Evolutionary conservation across 1,284 basidiomycete genomes (phyloP), one percentile per base, ranked within the genome.

Genomic region (Ustilago crameri): DNA sequence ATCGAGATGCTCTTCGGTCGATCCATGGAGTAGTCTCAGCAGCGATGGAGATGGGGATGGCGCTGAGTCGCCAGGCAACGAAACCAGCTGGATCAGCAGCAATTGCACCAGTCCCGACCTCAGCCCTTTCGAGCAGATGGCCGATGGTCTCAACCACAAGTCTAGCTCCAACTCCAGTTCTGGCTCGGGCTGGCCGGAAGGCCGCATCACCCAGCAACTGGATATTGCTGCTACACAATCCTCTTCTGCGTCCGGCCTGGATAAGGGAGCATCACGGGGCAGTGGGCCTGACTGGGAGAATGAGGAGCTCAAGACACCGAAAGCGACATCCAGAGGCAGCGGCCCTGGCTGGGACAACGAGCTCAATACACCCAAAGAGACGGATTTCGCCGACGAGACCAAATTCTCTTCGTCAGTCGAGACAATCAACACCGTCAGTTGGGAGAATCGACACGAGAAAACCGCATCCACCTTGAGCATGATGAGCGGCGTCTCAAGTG

Each of bases 1-100:
- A 2, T 75, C 68, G 34, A 68, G 68, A 40, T 75, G 73, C 64
- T 75, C 73, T 2, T 71, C 63, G 37, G 58, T 71, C 10, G 73
- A 75, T 22, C 73, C 73, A 2, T 75, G 73, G 73, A 74, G 72
- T 45, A 54, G 56, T 53, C 56, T 71, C 15, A 71, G 63, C 73
- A 75, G 73, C 49, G 67, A 70, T n/a, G 71, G 62, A n/a, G 61
- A 68, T n/a, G 54, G 56, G 5, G 68, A 65, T 9, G 72, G 60
- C 32, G 67, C 62, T 27, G 66, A 74, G 18, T 69, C 66, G 34
- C 66, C 71, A 1, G 52, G 71, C 54, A 64, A 74, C 40, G 71
- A 74, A 42, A 63, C 42, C 22, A 73, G 62, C 60, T 74, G 71
- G 71, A 74, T 58, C 61, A 74, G 71, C 62, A 74, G 71, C 55